These are phyloP conservation scores for Coemansia sp. DNA, from an alignment of 192 early-diverging fungal species.

Conservation along the genomic window DNA sequence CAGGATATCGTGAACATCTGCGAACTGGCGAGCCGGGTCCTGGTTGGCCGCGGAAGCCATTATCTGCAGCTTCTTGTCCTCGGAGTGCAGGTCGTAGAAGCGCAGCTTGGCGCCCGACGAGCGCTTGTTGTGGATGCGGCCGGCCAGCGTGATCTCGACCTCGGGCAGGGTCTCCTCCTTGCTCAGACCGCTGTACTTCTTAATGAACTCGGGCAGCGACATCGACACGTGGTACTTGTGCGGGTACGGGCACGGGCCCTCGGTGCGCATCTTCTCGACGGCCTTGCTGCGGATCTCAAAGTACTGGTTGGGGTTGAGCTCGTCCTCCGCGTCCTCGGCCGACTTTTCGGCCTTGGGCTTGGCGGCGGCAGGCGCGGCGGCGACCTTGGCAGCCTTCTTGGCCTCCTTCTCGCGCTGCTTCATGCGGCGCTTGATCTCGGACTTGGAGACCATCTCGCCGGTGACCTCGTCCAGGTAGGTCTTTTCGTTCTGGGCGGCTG, in stretches of 20 bases:
- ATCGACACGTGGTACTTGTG: constrained; percentile 96
- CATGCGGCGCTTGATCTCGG: constrained; percentile 86
- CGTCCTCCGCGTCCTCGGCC: constrained; percentile 74
- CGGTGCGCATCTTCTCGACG: constrained; percentile 76
- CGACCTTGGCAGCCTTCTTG: constrained; percentile 65
- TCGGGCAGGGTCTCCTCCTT: constrained; percentile 65
- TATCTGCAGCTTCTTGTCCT: constrained; percentile 92
- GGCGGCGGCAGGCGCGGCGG: constrained; percentile 53
- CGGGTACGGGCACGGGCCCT: constrained; percentile 91
- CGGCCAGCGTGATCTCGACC: constrained; percentile 74
- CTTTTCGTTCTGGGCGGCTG: constrained; percentile 48
- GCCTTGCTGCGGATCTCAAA: constrained; percentile 94
- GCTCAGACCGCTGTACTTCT: constrained; percentile 71
- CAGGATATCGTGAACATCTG: constrained; percentile 74
- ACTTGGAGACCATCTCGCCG: constrained; percentile 93
- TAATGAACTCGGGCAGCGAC: constrained; percentile 81
- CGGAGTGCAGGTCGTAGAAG: constrained; percentile 94
- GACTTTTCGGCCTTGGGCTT: constrained; percentile 45
- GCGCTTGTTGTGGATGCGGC: constrained; percentile 95
- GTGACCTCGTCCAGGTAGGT: constrained; percentile 77
- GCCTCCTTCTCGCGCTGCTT: constrained; percentile 91
- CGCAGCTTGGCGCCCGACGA: constrained; percentile 82
- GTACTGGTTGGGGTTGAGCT: constrained; percentile 90
- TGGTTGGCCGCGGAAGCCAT: constrained; percentile 72
- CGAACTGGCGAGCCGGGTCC: constrained; percentile 68